Conservation (phyloP, 2,329 filamentous ascomycete species). For the Arthrobotrys sphaeroides region DNA sequence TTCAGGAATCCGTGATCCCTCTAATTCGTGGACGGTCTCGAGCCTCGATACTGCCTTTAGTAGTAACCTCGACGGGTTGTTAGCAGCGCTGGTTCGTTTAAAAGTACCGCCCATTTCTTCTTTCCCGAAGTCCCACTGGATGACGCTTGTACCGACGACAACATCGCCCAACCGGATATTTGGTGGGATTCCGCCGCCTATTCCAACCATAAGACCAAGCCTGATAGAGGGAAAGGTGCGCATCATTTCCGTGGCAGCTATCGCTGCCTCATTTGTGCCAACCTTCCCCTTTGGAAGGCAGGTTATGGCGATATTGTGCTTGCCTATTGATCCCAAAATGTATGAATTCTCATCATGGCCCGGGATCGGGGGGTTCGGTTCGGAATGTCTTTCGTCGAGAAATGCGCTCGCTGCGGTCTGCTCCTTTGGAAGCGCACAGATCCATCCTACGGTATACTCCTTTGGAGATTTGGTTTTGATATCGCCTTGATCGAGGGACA, state of each 20-base stretch:
- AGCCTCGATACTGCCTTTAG: neutral
- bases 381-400: constrained; percentile 8
- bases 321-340: constrained; percentile 9
- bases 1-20: neutral
- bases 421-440: constrained; percentile 26
- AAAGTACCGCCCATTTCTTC: neutral
- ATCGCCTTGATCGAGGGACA: no score
- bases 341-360: constrained; percentile 21
- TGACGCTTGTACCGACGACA: neutral
- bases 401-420: constrained; percentile 2
- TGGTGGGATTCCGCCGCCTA: constrained; percentile 24
- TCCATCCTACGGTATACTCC: no score
- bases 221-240: constrained; percentile 29
- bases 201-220: constrained; percentile 28
- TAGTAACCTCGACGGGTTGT: neutral
- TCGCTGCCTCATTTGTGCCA: neutral
- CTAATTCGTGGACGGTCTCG: neutral
- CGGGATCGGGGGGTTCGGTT: neutral
- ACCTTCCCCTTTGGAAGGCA: constrained; percentile 10
- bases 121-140: constrained; percentile 31
- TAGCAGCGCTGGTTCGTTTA: neutral
- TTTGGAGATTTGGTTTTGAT: no score
- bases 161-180: constrained; percentile 19
- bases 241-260: constrained; percentile 3
- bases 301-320: constrained; percentile 22